These are phyloP conservation scores for Scleroderma citrinum DNA, from an alignment of 768 basidiomycete species.

Conservation along the genomic window DNA sequence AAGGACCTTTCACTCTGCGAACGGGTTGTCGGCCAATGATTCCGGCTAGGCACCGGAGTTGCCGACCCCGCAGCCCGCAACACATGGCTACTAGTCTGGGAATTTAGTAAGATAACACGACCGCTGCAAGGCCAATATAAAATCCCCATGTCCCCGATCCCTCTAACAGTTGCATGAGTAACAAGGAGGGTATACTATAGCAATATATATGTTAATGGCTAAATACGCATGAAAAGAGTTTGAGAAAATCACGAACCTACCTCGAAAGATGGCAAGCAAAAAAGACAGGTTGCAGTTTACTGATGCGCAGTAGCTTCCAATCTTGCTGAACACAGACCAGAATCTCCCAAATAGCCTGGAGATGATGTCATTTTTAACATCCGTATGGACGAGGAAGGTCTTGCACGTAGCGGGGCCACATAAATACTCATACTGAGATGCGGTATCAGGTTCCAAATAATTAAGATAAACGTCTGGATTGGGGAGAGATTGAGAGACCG, in stretches of 20 bases:
- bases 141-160: too few species aligned
- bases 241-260: background rate
- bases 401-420: background rate
- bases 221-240: too few species aligned
- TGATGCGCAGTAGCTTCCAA: background rate
- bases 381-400: background rate
- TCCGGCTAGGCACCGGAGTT: too few species aligned
- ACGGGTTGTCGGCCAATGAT: too few species aligned
- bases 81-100: too few species aligned
- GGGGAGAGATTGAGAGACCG: background rate
- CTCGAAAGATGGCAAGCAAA: background rate
- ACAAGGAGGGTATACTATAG: too few species aligned
- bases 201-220: too few species aligned
- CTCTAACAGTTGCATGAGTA: too few species aligned
- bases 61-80: too few species aligned
- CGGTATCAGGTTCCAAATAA: background rate
- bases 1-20: too few species aligned
- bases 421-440: background rate
- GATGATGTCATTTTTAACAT: background rate
- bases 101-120: too few species aligned
- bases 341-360: background rate
- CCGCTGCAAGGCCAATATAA: too few species aligned
- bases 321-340: background rate
- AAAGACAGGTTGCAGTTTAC: background rate
- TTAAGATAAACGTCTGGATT: slow-evolving; percentile 1